Evolutionary conservation across 768 basidiomycete genomes (phyloP).

Genomic region (Scleroderma citrinum): DNA sequence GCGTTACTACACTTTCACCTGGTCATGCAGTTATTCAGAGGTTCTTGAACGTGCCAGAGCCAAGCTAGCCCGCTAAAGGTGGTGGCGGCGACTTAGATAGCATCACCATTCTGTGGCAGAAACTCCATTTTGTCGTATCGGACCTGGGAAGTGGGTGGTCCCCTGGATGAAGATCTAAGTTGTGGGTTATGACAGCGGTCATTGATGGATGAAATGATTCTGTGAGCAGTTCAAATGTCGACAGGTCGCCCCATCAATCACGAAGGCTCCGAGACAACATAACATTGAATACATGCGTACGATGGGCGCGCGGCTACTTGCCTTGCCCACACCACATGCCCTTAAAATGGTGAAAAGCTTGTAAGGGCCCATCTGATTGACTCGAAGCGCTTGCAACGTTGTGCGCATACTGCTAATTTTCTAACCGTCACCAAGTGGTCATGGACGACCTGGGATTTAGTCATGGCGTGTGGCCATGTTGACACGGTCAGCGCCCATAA

Average conservation of each 20-base stretch:
- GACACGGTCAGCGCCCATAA: too few relatives aligned
- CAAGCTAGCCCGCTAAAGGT: not conserved
- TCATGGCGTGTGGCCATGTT: too few relatives aligned
- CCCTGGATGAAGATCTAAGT: not conserved
- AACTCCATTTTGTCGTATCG: not conserved
- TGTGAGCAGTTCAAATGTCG: not conserved
- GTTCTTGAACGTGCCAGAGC: not conserved
- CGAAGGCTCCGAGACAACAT: not conserved
- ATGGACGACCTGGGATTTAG: not conserved
- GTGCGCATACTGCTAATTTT: not conserved
- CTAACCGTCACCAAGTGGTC: not conserved
- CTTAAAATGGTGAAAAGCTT: not conserved
- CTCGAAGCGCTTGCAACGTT: not conserved
- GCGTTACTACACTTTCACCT: constrained; percentile 4
- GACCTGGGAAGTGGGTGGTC: too few relatives aligned
- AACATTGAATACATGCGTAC: constrained; percentile 1
- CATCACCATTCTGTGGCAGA: not conserved
- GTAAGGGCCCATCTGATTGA: not conserved
- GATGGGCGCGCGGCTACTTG: not conserved
- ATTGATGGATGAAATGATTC: not conserved
- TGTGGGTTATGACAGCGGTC: not conserved
- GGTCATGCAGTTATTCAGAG: not conserved
- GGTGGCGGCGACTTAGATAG: not conserved
- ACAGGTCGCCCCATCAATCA: not conserved
- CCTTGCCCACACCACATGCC: not conserved